These are phyloP conservation scores for Trichoderma pleuroti DNA, from an alignment of 2,329 filamentous ascomycete genomes.

Conservation along the genomic window DNA sequence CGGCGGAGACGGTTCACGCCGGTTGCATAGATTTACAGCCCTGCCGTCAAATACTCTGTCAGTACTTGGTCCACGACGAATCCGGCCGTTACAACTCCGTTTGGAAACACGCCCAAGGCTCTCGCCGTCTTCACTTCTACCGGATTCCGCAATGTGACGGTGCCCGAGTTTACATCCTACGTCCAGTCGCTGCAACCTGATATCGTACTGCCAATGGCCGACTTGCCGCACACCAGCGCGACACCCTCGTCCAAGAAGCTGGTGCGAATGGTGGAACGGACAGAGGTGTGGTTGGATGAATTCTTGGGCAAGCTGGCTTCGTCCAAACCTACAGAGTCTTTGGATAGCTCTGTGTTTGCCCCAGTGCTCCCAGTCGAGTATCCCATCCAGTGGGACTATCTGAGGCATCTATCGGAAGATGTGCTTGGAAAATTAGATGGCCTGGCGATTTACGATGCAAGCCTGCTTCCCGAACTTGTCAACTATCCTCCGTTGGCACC, in stretches of 20 bases:
- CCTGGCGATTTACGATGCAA: slow-evolving; percentile 74
- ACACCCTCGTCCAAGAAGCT: slow-evolving; percentile 67
- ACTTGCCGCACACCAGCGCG: slow-evolving; percentile 53
- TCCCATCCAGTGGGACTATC: slow-evolving; percentile 73
- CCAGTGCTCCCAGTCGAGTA: slow-evolving; percentile 72
- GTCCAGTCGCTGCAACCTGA: slow-evolving; percentile 69
- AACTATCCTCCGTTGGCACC: slow-evolving; percentile 50
- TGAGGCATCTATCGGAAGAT: slow-evolving; percentile 66
- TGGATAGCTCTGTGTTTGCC: slow-evolving; percentile 51
- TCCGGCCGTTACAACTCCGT: slow-evolving; percentile 68
- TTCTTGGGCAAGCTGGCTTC: slow-evolving; percentile 47
- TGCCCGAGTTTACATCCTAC: slow-evolving; percentile 64
- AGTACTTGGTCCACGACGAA: slow-evolving; percentile 75
- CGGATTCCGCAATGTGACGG: slow-evolving; percentile 71
- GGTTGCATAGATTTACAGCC: slow-evolving; percentile 73
- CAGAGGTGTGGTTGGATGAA: slow-evolving; percentile 74
- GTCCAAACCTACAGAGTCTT: slow-evolving; percentile 27
- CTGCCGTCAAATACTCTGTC: slow-evolving; percentile 63
- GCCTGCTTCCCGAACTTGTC: slow-evolving; percentile 63
- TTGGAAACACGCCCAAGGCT: slow-evolving; percentile 65
- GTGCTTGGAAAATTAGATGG: slow-evolving; percentile 57
- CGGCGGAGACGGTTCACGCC: slow-evolving; percentile 42
- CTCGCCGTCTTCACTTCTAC: slow-evolving; percentile 82
- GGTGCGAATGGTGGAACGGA: slow-evolving; percentile 80
- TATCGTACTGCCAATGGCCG: slow-evolving; percentile 73